Evolutionary conservation across 2,329 filamentous ascomycete genomes (phyloP), one percentile per base, ranked within the genome.

Genomic region (Ophidiomyces ophidiicola): DNA sequence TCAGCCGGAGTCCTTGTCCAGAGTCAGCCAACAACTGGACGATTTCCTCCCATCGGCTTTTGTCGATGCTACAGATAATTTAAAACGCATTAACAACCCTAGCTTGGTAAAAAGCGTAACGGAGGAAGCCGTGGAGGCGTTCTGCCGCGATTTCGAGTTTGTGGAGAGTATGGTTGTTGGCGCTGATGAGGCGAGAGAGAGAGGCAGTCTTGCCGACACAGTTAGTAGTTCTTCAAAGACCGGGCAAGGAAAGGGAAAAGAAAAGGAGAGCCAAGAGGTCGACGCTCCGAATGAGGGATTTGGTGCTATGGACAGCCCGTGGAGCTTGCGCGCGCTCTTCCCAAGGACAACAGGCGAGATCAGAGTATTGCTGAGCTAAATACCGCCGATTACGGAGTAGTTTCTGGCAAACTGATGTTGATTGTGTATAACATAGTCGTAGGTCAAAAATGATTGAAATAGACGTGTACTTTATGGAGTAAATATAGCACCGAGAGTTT

Each of bases 31-130:
- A 51, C 72, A 71, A 28, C 68, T 98, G 5, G 90, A 98, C 53
- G 78, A 85, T 44, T 98, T 96, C 62, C 67, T 98, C 17, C 87
- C 90, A 0, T 92, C 85, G 1, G 90, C 88, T 2, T 70, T 94
- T 20, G 88, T 94, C 69, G 90, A 98, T 56, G 87, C 87, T 2
- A 77, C 83, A 50, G 82, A 90, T 36, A 83, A 85, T 44, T 60
- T 96, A 18, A 80, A 79, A 47, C 68, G 74, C 29, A 63, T 98
- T 1, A 77, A 81, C 45, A 82, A 83, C 51, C 74, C 81, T 1
- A 70, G 69, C 7, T 63, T 93, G 42, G 80, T 81, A 10, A 74
- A 83, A 33, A 69, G 78, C 32, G 74, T 94, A 34, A 90, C 84
- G 0, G 83, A 92, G 50, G 75, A 82, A 47, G 88, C 87, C 0